Evolutionary conservation across 345 rosid genomes (phyloP).

Genomic region (Arabidopsis suecica): DNA sequence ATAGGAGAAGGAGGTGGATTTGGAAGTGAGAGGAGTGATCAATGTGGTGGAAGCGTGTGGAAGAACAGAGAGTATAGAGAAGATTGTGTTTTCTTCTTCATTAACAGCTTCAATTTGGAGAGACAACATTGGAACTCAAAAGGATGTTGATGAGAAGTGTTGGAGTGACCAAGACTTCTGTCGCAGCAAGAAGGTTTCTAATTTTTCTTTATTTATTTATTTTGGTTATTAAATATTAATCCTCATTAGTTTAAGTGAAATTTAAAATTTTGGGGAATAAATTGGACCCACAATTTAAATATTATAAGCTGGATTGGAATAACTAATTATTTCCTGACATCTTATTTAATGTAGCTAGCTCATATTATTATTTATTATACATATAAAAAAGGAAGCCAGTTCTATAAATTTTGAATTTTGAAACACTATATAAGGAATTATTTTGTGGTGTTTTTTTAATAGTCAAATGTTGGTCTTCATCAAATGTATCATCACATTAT

Average conservation of each 20-base stretch:
- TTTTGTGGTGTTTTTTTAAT: not conserved
- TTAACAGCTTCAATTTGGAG: slow-evolving; percentile 86
- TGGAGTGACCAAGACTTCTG: slow-evolving; percentile 86
- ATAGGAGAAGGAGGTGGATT: slow-evolving; percentile 65
- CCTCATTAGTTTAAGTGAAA: not conserved
- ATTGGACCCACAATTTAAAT: slow-evolving; percentile 20
- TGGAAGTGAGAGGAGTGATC: slow-evolving; percentile 88
- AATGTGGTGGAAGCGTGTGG: slow-evolving; percentile 90
- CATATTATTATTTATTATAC: not conserved
- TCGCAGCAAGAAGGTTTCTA: slow-evolving; percentile 74
- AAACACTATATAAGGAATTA: not conserved
- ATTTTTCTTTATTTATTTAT: slow-evolving; percentile 5
- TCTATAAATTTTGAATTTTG: not conserved
- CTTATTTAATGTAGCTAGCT: slow-evolving; percentile 26
- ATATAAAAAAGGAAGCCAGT: not conserved
- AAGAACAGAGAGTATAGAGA: slow-evolving; percentile 65
- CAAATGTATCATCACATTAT: slow-evolving; percentile 38
- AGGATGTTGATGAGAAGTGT: slow-evolving; percentile 77
- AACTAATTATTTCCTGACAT: slow-evolving; percentile 13
- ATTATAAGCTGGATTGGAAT: slow-evolving; percentile 32
- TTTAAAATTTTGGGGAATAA: slow-evolving; percentile 11
- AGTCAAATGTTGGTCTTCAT: slow-evolving; percentile 31
- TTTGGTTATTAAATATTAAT: slow-evolving; percentile 4
- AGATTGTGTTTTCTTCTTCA: slow-evolving; percentile 74
- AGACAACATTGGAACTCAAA: slow-evolving; percentile 59